These are phyloP conservation scores for Baeospora myosura DNA, from an alignment of 1,284 basidiomycete genomes.

Conservation along the genomic window DNA sequence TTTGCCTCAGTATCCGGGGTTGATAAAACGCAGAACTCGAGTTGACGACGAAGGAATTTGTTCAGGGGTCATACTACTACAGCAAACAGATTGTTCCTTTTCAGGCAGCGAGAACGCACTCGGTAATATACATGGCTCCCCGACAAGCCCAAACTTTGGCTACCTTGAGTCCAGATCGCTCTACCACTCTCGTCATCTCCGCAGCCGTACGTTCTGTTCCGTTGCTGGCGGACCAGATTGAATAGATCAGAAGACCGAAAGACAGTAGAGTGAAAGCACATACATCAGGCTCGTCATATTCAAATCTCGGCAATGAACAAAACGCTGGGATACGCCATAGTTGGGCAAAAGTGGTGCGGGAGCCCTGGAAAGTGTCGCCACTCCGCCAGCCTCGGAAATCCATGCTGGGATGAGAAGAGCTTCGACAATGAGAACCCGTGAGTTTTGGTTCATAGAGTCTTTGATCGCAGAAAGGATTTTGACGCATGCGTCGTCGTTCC, in stretches of 20 bases:
- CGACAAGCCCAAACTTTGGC: slow-evolving; percentile 9
- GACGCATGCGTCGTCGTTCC: slow-evolving; percentile 9
- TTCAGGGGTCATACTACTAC: too few species aligned
- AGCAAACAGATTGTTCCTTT: too few species aligned
- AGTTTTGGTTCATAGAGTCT: slow-evolving; percentile 5
- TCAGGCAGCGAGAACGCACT: slow-evolving; percentile 1
- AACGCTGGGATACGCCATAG: slow-evolving; percentile 5
- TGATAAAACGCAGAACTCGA: too few species aligned
- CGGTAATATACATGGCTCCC: slow-evolving; percentile 6
- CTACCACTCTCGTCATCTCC: slow-evolving; percentile 4
- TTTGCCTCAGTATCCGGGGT: too few species aligned
- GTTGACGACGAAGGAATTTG: too few species aligned
- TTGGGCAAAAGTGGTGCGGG: slow-evolving; percentile 5
- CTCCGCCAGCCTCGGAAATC: neutral
- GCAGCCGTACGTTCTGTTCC: slow-evolving; percentile 6
- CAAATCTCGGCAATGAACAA: slow-evolving; percentile 7
- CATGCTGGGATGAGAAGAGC: slow-evolving; percentile 7
- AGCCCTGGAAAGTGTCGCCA: neutral
- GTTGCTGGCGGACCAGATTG: neutral
- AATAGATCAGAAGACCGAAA: neutral
- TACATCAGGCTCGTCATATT: slow-evolving; percentile 7
- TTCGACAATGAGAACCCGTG: slow-evolving; percentile 6
- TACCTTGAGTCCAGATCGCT: slow-evolving; percentile 3
- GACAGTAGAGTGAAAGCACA: neutral
- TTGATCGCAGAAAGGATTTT: slow-evolving; percentile 5